phyloP scores from a whole-genome alignment of 2,329 filamentous ascomycete species.

The Myriangium duriaei region DNA sequence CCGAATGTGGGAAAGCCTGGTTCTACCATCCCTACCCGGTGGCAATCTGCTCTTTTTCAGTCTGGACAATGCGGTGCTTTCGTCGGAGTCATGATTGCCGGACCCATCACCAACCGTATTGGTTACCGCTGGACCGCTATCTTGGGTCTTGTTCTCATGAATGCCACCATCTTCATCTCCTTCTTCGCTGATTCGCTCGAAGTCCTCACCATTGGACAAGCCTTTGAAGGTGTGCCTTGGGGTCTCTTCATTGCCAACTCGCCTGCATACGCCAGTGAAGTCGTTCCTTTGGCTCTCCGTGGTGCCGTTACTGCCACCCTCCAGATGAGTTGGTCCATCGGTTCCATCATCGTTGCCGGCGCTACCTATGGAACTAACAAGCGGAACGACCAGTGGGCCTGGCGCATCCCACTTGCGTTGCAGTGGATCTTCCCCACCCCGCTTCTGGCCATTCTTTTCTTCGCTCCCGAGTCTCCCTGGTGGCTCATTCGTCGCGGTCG shows the following conservation, averaged over 20 bases:
- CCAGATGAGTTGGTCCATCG: constrained; percentile 56
- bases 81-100: constrained; percentile 47
- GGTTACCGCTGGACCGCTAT: constrained; percentile 50
- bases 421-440: constrained; percentile 49
- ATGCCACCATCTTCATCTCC: constrained; percentile 47
- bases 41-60: constrained; percentile 47
- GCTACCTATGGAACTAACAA: constrained; percentile 43
- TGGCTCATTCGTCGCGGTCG: constrained; percentile 42
- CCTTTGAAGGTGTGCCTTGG: constrained; percentile 52
- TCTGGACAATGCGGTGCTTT: constrained; percentile 47
- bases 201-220: constrained; percentile 40
- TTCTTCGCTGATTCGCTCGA: constrained; percentile 41
- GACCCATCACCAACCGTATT: constrained; percentile 46
- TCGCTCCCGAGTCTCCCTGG: constrained; percentile 42
- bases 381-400: constrained; percentile 22
- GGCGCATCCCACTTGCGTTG: constrained; percentile 42
- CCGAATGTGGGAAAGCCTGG: constrained; percentile 11
- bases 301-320: constrained; percentile 49
- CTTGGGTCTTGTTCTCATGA: constrained; percentile 42
- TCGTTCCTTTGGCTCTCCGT: constrained; percentile 46
- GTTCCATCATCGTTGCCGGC: constrained; percentile 46
- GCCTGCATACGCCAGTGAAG: constrained; percentile 50
- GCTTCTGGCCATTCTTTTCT: constrained; percentile 39
- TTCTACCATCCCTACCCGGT: constrained; percentile 37
- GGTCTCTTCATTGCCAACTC: constrained; percentile 55